phyloP scores from a whole-genome alignment of 257 asterid genomes.

The Solanum infundibuliforme region DNA sequence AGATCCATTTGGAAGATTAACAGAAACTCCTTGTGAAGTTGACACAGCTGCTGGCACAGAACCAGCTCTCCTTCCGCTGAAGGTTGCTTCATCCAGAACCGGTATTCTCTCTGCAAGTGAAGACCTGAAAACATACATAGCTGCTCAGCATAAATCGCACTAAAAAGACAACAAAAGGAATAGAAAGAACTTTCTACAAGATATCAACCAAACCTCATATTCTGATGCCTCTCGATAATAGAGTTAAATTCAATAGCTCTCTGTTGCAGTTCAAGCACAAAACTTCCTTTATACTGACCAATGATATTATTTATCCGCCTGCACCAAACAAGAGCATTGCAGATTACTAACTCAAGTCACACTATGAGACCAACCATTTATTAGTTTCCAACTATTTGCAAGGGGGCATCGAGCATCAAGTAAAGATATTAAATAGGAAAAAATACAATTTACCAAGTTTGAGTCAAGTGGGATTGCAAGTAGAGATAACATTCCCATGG shows the following conservation, averaged over 20 bases:
- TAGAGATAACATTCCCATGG: not conserved
- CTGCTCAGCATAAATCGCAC: not conserved
- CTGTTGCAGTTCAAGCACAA: conserved; percentile 94
- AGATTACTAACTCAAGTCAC: not conserved
- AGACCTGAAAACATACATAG: conserved; percentile 42
- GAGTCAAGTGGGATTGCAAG: not conserved
- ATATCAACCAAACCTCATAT: conserved; percentile 51
- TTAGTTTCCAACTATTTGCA: not conserved
- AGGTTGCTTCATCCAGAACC: conserved; percentile 87
- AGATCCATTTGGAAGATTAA: conserved; percentile 78
- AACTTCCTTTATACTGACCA: conserved; percentile 74
- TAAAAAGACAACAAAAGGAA: not conserved
- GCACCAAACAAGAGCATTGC: not conserved
- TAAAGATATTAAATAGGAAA: not conserved
- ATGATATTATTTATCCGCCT: conserved; percentile 74
- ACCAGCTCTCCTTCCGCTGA: conserved; percentile 80
- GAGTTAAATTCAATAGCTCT: conserved; percentile 92
- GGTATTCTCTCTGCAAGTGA: conserved; percentile 91
- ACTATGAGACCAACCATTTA: not conserved
- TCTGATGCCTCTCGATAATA: conserved; percentile 64
- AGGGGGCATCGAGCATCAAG: not conserved
- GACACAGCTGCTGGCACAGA: conserved; percentile 62
- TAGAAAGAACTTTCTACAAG: not conserved
- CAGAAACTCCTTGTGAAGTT: conserved; percentile 63
- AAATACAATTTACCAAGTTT: not conserved